Conservation (phyloP, 129 eudicot genomes). For the Flaveria bidentis region DNA sequence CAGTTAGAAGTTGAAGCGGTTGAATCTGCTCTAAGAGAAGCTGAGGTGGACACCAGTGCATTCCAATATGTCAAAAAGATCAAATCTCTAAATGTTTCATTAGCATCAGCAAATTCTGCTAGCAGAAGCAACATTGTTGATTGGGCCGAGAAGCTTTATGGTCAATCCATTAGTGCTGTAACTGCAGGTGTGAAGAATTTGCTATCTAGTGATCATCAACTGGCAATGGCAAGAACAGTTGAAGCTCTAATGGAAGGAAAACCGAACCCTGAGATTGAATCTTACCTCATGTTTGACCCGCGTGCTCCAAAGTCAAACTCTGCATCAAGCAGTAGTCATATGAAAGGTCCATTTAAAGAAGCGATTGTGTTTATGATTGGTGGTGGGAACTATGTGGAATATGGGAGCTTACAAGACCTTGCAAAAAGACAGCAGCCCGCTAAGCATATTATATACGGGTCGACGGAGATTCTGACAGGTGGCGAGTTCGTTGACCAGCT, state of each 20-base stretch:
- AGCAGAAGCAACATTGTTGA: slow-evolving; percentile 89
- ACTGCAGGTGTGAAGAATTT: slow-evolving; percentile 94
- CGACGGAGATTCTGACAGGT: slow-evolving; percentile 89
- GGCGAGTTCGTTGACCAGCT: slow-evolving; percentile 95
- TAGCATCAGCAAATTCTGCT: slow-evolving; percentile 82
- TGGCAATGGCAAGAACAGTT: slow-evolving; percentile 80
- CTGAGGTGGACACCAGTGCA: slow-evolving; percentile 88
- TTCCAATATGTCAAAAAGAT: slow-evolving; percentile 93
- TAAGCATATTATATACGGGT: slow-evolving; percentile 80
- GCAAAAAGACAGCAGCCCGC: slow-evolving; percentile 71
- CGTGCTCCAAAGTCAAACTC: slow-evolving; percentile 90
- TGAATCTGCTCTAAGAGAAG: slow-evolving; percentile 75
- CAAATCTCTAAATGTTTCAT: slow-evolving; percentile 74
- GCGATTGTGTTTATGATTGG: slow-evolving; percentile 97
- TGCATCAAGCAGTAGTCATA: slow-evolving; percentile 55
- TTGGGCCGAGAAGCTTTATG: slow-evolving; percentile 96
- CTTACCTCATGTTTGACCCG: slow-evolving; percentile 86
- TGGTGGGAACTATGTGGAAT: slow-evolving; percentile 91
- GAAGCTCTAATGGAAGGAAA: slow-evolving; percentile 96
- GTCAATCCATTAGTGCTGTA: slow-evolving; percentile 96
- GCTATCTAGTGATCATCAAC: slow-evolving; percentile 78
- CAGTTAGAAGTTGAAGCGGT: slow-evolving; percentile 74
- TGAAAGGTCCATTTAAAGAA: slow-evolving; percentile 89
- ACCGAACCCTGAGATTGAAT: slow-evolving; percentile 86
- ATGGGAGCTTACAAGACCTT: slow-evolving; percentile 86